phyloP scores from a whole-genome alignment of 768 basidiomycete species.

The Dentipellis fragilis region DNA sequence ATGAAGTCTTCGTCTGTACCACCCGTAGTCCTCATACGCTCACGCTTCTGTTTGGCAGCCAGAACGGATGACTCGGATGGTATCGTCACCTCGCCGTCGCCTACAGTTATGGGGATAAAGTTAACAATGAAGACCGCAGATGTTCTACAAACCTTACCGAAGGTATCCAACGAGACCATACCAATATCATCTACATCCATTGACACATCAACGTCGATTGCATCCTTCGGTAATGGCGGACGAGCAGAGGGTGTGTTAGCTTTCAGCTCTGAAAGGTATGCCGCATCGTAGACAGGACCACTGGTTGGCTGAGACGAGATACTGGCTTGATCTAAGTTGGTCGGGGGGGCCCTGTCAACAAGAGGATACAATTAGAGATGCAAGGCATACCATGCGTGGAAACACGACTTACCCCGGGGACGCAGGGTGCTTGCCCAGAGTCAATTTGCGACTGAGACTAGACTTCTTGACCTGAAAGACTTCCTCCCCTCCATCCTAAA shows the following conservation, averaged over 20 bases:
- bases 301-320: constrained; percentile 27
- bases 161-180: neutral
- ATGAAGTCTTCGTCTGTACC: constrained; percentile 59
- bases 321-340: constrained; percentile 4
- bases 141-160: neutral
- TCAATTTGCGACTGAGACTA: constrained; percentile 55
- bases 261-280: constrained; percentile 69
- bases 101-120: constrained; percentile 21
- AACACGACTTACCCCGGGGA: constrained; percentile 10
- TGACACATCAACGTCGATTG: constrained; percentile 41
- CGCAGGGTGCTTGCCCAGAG: constrained; percentile 44
- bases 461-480: constrained; percentile 78
- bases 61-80: constrained; percentile 64
- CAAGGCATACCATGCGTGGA: neutral
- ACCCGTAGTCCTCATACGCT: constrained; percentile 46
- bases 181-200: constrained; percentile 28
- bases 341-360: neutral
- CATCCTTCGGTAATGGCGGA: constrained; percentile 26
- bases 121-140: constrained; percentile 12
- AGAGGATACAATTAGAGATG: constrained; percentile 1
- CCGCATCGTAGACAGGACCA: constrained; percentile 59
- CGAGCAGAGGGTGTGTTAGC: constrained; percentile 60
- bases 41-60: constrained; percentile 68
- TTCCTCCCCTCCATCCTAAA: constrained; percentile 49
- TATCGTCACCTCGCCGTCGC: constrained; percentile 36